Evolutionary conservation across 179 eudicot genomes (phyloP).

Genomic region (Silene noctiflora): DNA sequence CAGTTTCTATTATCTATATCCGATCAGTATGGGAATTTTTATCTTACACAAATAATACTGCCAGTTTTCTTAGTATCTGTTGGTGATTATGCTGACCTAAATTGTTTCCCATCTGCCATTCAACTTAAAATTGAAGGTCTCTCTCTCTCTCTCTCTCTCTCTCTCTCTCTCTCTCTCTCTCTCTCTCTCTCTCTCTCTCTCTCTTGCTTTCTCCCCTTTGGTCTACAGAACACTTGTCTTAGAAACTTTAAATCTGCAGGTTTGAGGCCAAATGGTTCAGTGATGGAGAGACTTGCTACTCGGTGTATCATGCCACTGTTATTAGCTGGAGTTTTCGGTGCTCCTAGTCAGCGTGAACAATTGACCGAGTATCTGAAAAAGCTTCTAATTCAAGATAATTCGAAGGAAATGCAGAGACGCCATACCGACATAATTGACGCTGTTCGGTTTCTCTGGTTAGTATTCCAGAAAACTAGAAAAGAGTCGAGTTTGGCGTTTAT

Average conservation of each 20-base stretch:
- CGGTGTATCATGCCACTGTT: slow-evolving; percentile 79
- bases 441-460: slow-evolving; percentile 93
- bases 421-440: slow-evolving; percentile 66
- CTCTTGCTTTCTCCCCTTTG: slow-evolving; percentile 3
- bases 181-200: no score
- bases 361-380: slow-evolving; percentile 70
- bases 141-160: background rate
- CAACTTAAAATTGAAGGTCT: slow-evolving; percentile 68
- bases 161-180: background rate
- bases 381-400: slow-evolving; percentile 55
- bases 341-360: slow-evolving; percentile 62
- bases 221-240: background rate
- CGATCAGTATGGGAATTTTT: slow-evolving; percentile 68
- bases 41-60: slow-evolving; percentile 73
- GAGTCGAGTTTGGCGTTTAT: slow-evolving; percentile 17
- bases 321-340: slow-evolving; percentile 84
- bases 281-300: slow-evolving; percentile 75
- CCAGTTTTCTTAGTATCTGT: slow-evolving; percentile 82
- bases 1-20: slow-evolving; percentile 83
- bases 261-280: slow-evolving; percentile 56
- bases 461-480: slow-evolving; percentile 7
- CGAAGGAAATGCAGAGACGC: slow-evolving; percentile 48
- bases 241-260: slow-evolving; percentile 37
- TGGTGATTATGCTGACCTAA: slow-evolving; percentile 71
- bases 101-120: slow-evolving; percentile 52